phyloP scores from a whole-genome alignment of 2,329 filamentous ascomycete genomes.

The Didymella lethalis region DNA sequence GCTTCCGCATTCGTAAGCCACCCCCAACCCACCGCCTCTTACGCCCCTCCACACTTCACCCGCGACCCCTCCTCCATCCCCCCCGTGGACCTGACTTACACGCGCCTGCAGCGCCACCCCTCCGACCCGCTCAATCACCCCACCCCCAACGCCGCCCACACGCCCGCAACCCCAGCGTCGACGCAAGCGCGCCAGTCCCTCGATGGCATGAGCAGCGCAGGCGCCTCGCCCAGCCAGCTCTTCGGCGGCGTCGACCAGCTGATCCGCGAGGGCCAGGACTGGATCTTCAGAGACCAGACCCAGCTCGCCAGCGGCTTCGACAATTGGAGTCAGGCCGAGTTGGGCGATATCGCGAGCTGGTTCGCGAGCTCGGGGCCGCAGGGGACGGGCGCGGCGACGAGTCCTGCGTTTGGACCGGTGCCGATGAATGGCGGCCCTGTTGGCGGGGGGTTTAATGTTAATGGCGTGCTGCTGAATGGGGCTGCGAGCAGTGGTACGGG shows the following conservation, averaged over 20 bases:
- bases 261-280: slow-evolving; percentile 68
- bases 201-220: slow-evolving; percentile 38
- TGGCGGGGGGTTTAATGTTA: slow-evolving; percentile 22
- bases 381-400: not conserved
- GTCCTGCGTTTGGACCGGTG: not conserved
- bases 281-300: slow-evolving; percentile 68
- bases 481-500: no score
- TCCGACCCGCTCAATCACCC: slow-evolving; percentile 28
- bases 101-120: slow-evolving; percentile 41
- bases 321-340: slow-evolving; percentile 60
- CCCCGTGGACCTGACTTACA: slow-evolving; percentile 40
- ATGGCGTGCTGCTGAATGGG: slow-evolving; percentile 6
- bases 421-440: slow-evolving; percentile 31
- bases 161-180: slow-evolving; percentile 32
- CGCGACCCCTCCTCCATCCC: slow-evolving; percentile 45
- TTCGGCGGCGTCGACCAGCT: slow-evolving; percentile 69
- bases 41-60: slow-evolving; percentile 37
- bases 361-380: slow-evolving; percentile 32
- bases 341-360: slow-evolving; percentile 45
- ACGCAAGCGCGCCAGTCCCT: slow-evolving; percentile 38
- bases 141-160: slow-evolving; percentile 23
- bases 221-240: slow-evolving; percentile 58
- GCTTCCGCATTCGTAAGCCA: slow-evolving; percentile 23
- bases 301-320: slow-evolving; percentile 68
- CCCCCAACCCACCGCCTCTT: slow-evolving; percentile 7